Percentiles rank a stretch among this genome's conserved stretches.
phyloP scores from a whole-genome alignment of 495 filamentous ascomycete genomes.

The Xylaria palmicola region DNA sequence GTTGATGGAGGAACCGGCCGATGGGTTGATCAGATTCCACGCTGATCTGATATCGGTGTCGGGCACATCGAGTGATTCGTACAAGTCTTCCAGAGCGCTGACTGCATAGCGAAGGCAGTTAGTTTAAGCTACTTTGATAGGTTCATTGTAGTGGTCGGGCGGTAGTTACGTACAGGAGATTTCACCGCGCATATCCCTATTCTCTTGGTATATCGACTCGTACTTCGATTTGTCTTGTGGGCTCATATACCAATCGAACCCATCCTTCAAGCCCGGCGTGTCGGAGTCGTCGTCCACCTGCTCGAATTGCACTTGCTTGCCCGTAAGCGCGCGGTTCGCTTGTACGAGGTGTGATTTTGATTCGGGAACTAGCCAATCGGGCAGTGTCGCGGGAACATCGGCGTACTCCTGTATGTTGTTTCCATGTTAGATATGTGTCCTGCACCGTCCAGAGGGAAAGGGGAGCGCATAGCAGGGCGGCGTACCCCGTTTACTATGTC shows the following conservation, averaged over 20 bases:
- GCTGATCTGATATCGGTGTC: slow-evolving; percentile 91
- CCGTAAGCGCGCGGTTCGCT: slow-evolving; percentile 77
- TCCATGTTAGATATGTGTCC: slow-evolving; percentile 14
- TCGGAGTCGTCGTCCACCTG: slow-evolving; percentile 74
- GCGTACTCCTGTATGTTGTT: slow-evolving; percentile 72
- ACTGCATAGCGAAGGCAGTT: slow-evolving; percentile 48
- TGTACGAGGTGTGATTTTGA: slow-evolving; percentile 95
- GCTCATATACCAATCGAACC: slow-evolving; percentile 99
- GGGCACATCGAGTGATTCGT: slow-evolving; percentile 88
- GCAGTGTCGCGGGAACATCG: slow-evolving; percentile 78
- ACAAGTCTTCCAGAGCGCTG: slow-evolving; percentile 75
- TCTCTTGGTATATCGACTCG: slow-evolving; percentile 91
- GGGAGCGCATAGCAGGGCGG: slow-evolving; percentile 15
- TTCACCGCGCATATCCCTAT: slow-evolving; percentile 79
- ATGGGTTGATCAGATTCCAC: slow-evolving; percentile 97
- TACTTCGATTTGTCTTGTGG: slow-evolving; percentile 88
- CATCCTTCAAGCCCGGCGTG: slow-evolving; percentile 80
- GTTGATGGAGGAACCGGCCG: slow-evolving; percentile 71
- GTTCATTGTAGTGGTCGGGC: too few relatives aligned
- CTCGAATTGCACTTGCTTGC: slow-evolving; percentile 76
- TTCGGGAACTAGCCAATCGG: slow-evolving; percentile 95
- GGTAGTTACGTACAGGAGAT: slow-evolving; percentile 64
- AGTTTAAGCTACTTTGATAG: background rate
- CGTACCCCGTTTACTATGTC: slow-evolving; percentile 92
- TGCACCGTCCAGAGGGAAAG: background rate